Evolutionary conservation across 257 asterid species (phyloP).

Genomic region (Scutellaria galericulata): DNA sequence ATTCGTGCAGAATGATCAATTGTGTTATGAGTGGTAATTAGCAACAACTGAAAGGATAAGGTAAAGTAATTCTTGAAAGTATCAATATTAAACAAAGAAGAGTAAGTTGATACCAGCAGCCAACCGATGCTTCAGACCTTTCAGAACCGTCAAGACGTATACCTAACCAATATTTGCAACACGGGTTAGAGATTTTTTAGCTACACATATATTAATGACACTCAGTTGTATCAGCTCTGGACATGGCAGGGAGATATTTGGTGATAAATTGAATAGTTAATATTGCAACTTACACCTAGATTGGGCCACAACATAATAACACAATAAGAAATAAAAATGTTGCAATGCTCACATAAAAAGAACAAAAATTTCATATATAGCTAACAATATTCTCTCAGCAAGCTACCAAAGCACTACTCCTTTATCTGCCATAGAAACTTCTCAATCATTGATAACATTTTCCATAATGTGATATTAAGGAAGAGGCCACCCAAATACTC

Average conservation of each 20-base stretch:
- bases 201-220: constrained; percentile 1
- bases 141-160: constrained; percentile 84
- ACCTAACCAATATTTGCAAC: constrained; percentile 64
- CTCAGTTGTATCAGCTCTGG: constrained; percentile 19
- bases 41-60: constrained; percentile 17
- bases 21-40: neutral
- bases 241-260: constrained; percentile 19
- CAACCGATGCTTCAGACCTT: constrained; percentile 92
- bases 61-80: constrained; percentile 2
- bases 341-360: constrained; percentile 18
- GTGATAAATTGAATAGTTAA: constrained; percentile 7
- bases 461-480: constrained; percentile 18
- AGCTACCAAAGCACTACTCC: constrained; percentile 22
- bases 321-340: constrained; percentile 5
- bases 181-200: constrained; percentile 29
- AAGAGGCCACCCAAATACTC: neutral
- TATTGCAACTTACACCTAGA: constrained; percentile 10
- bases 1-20: constrained; percentile 14
- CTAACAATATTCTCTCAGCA: neutral
- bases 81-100: constrained; percentile 34
- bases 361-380: neutral
- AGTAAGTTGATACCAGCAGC: constrained; percentile 81
- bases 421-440: constrained; percentile 7
- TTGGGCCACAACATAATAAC: neutral
- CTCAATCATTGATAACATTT: constrained; percentile 5